Evolutionary conservation across 805 yeast genomes (phyloP), one percentile per base, ranked within the genome.

Genomic region (Yamadazyma insecticola): DNA sequence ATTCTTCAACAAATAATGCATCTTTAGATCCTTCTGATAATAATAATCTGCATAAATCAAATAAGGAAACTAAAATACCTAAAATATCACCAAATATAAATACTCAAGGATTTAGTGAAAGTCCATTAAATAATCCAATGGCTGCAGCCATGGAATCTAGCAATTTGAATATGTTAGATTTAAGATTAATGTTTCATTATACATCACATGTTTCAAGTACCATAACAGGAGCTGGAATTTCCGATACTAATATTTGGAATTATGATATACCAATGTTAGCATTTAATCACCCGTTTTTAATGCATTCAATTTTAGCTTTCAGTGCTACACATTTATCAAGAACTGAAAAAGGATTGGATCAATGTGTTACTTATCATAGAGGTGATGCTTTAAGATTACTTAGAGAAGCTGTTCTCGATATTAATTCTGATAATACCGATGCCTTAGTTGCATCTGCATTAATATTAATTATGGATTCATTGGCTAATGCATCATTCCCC

Each of bases 381-480:
- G 85, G 94, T 9, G 94, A 86, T 52, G 95, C 97, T 0, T 60
- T 90, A 28, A 63, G 88, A 32, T 60, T 87, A 25, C 60, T 90
- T 32, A 64, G 97, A 35, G 92, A 82, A 45, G 96, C 94, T 2
- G 96, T 90, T 4, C 64, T 86, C 42, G 78, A 84, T 40, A 85
- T 90, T 40, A 79, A 83, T 12, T 70, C 85, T 2, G 87, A 84
- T 29, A 89, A 89, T 45, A 83, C 95, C 1, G 97, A 90, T 56
- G 95, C 97, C 0, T 64, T 90, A 32, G 96, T 89, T 11, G 96
- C 97, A 0, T 79, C 94, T 30, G 95, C 96, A 0, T 69, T 89
- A 40, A 78, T 90, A 22, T 63, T 90, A 34, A 88, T 88, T 33
- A 84, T 90, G 84, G 97, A 90, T 53, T 85, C 97, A 0, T 63